Evolutionary conservation across 2,329 filamentous ascomycete genomes (phyloP), one percentile per base, ranked within the genome.

Genomic region (Penicillium janthinellum): DNA sequence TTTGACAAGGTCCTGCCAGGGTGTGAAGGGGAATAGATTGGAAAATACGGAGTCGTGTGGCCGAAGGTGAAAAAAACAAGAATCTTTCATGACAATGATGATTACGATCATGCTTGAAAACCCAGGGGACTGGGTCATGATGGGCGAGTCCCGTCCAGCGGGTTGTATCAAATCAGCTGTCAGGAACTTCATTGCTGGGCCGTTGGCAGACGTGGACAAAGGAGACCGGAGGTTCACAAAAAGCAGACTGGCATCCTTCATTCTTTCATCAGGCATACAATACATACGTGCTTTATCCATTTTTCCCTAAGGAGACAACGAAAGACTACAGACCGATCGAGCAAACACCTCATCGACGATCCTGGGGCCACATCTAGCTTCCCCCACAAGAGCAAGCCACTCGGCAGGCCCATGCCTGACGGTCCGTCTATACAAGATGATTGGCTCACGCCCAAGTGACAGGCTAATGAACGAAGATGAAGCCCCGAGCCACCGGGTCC

Each of bases 381-480:
- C 56, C 62, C 62, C 64, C 59, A 63, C 64, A 60, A 39, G 52
- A 53, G 48, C 54, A 49, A 45, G 41, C 55, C 47, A 58, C 51
- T 60, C 58, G 61, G 57, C 63, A 65, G 54, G 37, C 39, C 51
- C 42, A 34, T 47, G 41, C 38, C 56, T 39, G 14, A 25, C 8
- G 22, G 7, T 35, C 14, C 35, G 5, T 25, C 12, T 39, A 28
- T 7, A 14, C 8, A 5, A 2, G 4, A 1, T 38, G 35, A 52
- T 52, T 52, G 49, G 49, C 11, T 20, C 1, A 1, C 2, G n/a
- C 4, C 17, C 38, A 14, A 6, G 42, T n/a, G 49, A 52, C 49
- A 25, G 35, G 34, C 49, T 39, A 52, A 52, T 38, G 59, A 61
- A 34, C 58, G 47, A 45, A 66, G 65, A 65, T 65, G 62, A 65